Base-by-base conservation (phyloP, 2,329 filamentous ascomycete genomes). In the Epichloe scottii region DNA sequence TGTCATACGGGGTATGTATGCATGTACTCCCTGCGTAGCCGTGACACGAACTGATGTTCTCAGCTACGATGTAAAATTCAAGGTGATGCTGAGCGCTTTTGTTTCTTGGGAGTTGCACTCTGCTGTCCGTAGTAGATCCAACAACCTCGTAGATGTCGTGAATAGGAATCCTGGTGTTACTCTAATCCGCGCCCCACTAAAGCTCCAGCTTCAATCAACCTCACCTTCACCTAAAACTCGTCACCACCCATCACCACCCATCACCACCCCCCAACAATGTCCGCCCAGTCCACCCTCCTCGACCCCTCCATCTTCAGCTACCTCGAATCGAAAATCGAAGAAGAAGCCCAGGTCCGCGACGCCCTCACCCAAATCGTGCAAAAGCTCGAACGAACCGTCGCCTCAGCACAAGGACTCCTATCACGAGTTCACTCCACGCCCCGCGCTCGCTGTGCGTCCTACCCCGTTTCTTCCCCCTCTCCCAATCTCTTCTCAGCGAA, bases 341-440 rank as follows among this genome's bases (percentile, higher is more conserved):
- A 94, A 67, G 93, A 97, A 65, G 77, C 81, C 8, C 75, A 78
- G 50, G 82, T 95, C 50, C 82, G 87, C 62, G 91, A 97, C 72
- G 82, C 87, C 61, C 78, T 98, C 52, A 81, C 84, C 57, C 82
- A 89, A 52, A 86, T 95, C 59, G 78, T 93, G 43, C 85, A 93
- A 64, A 79, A 77, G 41, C 79, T 97, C 38, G 88, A 95, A 62
- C 85, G 89, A 63, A 83, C 89, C 78, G 86, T 87, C 56, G 81
- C 87, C 60, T 82, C 82, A 55, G 84, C 85, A 21, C 87, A 91
- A 62, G 89, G 90, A 43, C 78, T 90, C 50, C 79, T 97, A 48
- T 93, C 91, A 38, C 78, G 88, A 63, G 88, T 93, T 47, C 93
- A 98, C 69, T 93, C 90, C 2, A 95, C 89, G 4, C 83, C 88